Evolutionary conservation across 2,329 filamentous ascomycete genomes (phyloP), one percentile per base, ranked within the genome.

Genomic region (Nothomitra cinnamomea): DNA sequence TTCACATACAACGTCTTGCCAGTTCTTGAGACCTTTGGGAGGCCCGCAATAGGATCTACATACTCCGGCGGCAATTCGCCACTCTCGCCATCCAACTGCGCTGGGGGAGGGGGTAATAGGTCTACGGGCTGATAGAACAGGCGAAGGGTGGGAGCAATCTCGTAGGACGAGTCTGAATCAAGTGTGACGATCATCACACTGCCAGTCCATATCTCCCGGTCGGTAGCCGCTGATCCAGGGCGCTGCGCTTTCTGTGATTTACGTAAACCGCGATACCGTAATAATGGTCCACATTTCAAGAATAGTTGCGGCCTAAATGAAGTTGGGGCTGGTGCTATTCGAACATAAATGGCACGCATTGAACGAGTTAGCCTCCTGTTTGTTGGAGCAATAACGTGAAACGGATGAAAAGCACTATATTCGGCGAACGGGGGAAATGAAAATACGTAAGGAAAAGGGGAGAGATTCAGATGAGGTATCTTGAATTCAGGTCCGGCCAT

Each of bases 151-250:
- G 92, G 92, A 0, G 71, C 66, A n/a, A 77, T 77, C 49, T 87
- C 81, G 62, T 95, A 95, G 0, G 83, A 85, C 1, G 90, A 96
- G 41, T 83, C 78, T 1, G 79, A 76, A 62, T 98, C 90, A 52
- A 81, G 76, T 0, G 92, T 96, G 21, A 98, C 88, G 61, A 98
- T 95, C 87, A 98, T 88, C 55, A 96, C 76, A 56, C 81, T 94
- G 3, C 92, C 92, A 65, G 89, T 80, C 92, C 92, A 98, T 19
- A 90, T 80, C 61, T 95, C 87, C 52, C 80, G 77, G 43, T 87
- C 81, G 19, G 15, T 15, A 54, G 50, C 49, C 58, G 52, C 64
- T 61, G 45, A 58, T 60, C 58, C 62, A 56, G 42, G 58, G 62
- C 65, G 59, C 64, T 65, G 53, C 65, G 53, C 66, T 54, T 62